These are phyloP conservation scores for Verticillium longisporum DNA, from an alignment of 2,329 filamentous ascomycete species.

Conservation along the genomic window DNA sequence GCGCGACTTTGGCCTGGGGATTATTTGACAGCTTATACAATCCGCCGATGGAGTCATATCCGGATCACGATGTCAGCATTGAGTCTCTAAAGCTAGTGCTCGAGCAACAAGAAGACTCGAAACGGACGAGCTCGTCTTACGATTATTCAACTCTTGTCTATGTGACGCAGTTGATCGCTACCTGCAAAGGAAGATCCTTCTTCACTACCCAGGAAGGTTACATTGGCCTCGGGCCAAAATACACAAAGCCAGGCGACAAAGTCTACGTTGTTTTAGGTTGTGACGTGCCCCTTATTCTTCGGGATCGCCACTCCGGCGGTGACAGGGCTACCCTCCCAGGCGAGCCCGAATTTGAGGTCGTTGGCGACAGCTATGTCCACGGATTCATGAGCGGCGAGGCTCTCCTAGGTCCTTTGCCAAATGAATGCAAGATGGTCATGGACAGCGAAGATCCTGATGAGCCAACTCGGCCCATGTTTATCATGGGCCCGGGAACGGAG, in stretches of 20 bases:
- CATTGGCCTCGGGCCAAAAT: constrained; percentile 5
- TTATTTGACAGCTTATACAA: not conserved
- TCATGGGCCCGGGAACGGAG: not conserved
- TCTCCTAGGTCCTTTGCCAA: constrained; percentile 1
- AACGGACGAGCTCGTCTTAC: not conserved
- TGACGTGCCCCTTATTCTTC: constrained; percentile 7
- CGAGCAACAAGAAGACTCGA: not conserved
- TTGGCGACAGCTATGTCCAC: constrained; percentile 3
- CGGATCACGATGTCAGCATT: not conserved
- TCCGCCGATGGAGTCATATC: not conserved
- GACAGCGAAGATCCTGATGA: not conserved
- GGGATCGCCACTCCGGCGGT: not conserved
- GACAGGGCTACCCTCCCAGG: not conserved
- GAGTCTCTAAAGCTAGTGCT: not conserved
- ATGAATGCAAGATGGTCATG: not conserved
- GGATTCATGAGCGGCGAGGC: constrained; percentile 4
- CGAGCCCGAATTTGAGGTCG: not conserved
- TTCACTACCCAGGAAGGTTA: constrained; percentile 3
- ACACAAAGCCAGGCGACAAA: not conserved
- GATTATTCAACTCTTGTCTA: not conserved
- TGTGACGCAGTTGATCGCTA: constrained; percentile 1
- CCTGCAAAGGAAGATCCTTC: not conserved
- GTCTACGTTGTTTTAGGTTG: constrained; percentile 7
- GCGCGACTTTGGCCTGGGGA: constrained; percentile 2
- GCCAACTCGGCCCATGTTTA: not conserved